phyloP scores from a whole-genome alignment of 129 eudicot genomes.

The Helichrysum umbraculigerum region DNA sequence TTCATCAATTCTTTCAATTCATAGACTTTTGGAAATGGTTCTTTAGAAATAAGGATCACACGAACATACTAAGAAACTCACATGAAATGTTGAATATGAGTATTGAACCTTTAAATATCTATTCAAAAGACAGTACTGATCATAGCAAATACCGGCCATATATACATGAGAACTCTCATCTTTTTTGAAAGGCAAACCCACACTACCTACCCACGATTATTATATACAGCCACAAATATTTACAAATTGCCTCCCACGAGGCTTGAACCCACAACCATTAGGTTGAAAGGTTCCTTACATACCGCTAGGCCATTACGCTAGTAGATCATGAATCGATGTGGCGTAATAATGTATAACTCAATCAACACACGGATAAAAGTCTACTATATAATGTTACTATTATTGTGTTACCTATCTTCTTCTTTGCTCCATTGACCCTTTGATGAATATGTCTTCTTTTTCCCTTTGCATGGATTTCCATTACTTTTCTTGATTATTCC shows the following conservation, averaged over 20 bases:
- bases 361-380: background rate
- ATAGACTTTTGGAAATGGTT: background rate
- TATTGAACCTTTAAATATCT: background rate
- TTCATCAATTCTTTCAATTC: no score
- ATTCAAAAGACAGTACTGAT: background rate
- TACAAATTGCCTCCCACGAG: no score
- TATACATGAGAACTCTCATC: no score
- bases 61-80: no score
- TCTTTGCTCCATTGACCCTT: constrained; percentile 73
- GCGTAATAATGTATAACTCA: background rate
- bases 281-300: no score
- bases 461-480: constrained; percentile 25
- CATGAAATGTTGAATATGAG: background rate
- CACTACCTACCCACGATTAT: no score
- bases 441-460: constrained; percentile 44
- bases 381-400: no score
- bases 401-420: constrained; percentile 59
- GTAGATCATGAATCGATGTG: background rate
- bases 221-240: no score
- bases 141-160: background rate
- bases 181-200: no score
- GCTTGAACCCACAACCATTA: no score
- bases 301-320: no score
- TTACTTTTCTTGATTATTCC: constrained; percentile 5
- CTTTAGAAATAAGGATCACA: background rate